These are phyloP conservation scores for Mycena filopes DNA, from an alignment of 768 basidiomycete species.

Conservation along the genomic window DNA sequence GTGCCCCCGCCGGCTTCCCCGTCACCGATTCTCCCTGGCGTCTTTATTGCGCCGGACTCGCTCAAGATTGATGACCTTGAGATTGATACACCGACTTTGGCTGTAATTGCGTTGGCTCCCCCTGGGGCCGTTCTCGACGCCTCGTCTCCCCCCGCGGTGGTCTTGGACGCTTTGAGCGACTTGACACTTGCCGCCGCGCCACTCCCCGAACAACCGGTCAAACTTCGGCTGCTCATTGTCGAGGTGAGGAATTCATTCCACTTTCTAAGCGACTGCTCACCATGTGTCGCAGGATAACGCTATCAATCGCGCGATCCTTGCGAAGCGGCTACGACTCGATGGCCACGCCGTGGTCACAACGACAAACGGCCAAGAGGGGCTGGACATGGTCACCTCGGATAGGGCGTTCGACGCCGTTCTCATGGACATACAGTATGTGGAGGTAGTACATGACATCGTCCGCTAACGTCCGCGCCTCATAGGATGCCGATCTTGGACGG, in stretches of 20 bases:
- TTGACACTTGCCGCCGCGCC: too few species aligned
- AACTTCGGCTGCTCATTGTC: constrained; percentile 68
- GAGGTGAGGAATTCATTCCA: constrained; percentile 57
- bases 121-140: background rate
- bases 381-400: constrained; percentile 68
- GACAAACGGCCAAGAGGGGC: constrained; percentile 81
- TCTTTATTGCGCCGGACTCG: constrained; percentile 41
- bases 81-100: constrained; percentile 24
- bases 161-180: background rate
- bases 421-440: constrained; percentile 84
- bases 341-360: constrained; percentile 74
- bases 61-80: constrained; percentile 46
- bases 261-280: background rate
- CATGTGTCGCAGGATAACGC: constrained; percentile 64
- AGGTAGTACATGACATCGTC: background rate
- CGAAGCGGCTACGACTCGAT: constrained; percentile 72
- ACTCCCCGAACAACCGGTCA: constrained; percentile 25
- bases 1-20: constrained; percentile 36
- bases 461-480: constrained; percentile 4
- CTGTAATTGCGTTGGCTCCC: background rate
- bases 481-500: constrained; percentile 88
- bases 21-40: constrained; percentile 37
- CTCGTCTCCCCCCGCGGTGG: background rate
- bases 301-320: constrained; percentile 77
- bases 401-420: constrained; percentile 75